Conservation (phyloP, 805 yeast species). For the Candida ascalaphidarum region DNA sequence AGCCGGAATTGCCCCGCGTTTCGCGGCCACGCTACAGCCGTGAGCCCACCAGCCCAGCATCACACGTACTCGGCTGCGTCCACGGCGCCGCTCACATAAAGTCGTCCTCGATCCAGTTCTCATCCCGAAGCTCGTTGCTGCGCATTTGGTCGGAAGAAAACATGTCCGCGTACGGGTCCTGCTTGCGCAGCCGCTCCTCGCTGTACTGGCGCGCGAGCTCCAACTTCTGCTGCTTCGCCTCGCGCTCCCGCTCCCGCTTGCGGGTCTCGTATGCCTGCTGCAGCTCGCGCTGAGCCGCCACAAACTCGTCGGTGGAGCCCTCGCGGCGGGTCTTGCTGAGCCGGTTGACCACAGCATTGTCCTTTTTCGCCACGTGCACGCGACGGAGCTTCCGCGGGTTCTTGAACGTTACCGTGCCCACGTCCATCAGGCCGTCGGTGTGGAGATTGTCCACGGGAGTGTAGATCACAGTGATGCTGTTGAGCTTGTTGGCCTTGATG, state of each 20-base stretch:
- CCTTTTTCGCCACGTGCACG: slow-evolving; percentile 45
- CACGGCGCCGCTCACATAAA: no score
- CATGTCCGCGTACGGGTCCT: slow-evolving; percentile 33
- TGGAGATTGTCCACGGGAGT: slow-evolving; percentile 69
- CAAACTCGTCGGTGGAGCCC: slow-evolving; percentile 37
- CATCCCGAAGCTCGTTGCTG: slow-evolving; percentile 40
- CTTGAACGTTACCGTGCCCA: slow-evolving; percentile 71
- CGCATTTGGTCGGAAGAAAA: slow-evolving; percentile 38
- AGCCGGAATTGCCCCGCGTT: no score
- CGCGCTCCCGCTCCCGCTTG: slow-evolving; percentile 31
- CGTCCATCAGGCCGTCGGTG: slow-evolving; percentile 64
- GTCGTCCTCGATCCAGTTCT: slow-evolving; percentile 48
- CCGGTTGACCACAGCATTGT: slow-evolving; percentile 52
- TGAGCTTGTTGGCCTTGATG: slow-evolving; percentile 64
- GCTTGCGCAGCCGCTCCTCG: slow-evolving; percentile 28
- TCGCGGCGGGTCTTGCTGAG: slow-evolving; percentile 60
- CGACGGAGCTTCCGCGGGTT: slow-evolving; percentile 46
- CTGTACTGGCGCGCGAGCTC: slow-evolving; percentile 28
- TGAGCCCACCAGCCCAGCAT: no score
- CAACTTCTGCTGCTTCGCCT: slow-evolving; percentile 16
- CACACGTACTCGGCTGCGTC: no score
- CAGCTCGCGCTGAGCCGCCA: slow-evolving; percentile 18
- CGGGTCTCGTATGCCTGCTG: slow-evolving; percentile 24
- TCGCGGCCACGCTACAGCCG: no score
- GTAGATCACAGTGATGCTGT: slow-evolving; percentile 56